Base-by-base conservation (phyloP, 805 yeast genomes). In the Ogataea wickerhamii region DNA sequence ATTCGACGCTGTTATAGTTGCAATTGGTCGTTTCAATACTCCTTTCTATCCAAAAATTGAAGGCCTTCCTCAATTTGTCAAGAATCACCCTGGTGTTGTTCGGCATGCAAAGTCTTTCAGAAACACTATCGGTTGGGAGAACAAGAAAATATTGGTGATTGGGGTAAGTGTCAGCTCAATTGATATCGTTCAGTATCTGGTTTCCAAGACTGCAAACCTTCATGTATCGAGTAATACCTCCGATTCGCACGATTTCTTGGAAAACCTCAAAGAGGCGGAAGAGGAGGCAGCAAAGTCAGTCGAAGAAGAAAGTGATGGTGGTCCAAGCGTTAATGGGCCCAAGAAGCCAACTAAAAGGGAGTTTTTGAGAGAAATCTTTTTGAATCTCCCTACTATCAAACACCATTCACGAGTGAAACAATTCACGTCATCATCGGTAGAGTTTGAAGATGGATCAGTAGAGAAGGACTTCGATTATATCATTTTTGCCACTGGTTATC, bases 81-180 rank as follows among this genome's bases (percentile, higher is more conserved):
- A 47, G 26, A 31, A 46, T 34, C 42, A 63, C 55, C 66, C 72
- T 14, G 54, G 53, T 13, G 47, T 48, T 32, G 63, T 53, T 6
- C 20, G 30, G 2, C 57, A 53, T 40, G 33, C 57, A 4, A 53
- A 53, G 44, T 51, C 63, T 10, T 58, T 55, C 44, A 52, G 70
- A 39, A 41, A 43, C 11, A 36, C 57, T 6, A 52, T 53, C 1
- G 50, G 47, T 2, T 59, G 55, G 32, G 46, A 42, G 27, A 54
- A 52, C 34, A 56, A 64, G 37, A 59, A 51, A 12, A 63, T 65
- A 4, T 33, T 57, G 12, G 28, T 57, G 11, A 51, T 58, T 13
- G 63, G 60, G n/a, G 40, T 75, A 44, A 74, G 78, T 14, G 76
- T 87, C 4, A 76, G 85, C 40, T 93, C 87, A 6, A 70, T 76